A percentile compares a stretch with the other conserved stretches of the same genome.
Evolutionary conservation across 805 yeast genomes (phyloP).

Genomic region (Hanseniaspora opuntiae): DNA sequence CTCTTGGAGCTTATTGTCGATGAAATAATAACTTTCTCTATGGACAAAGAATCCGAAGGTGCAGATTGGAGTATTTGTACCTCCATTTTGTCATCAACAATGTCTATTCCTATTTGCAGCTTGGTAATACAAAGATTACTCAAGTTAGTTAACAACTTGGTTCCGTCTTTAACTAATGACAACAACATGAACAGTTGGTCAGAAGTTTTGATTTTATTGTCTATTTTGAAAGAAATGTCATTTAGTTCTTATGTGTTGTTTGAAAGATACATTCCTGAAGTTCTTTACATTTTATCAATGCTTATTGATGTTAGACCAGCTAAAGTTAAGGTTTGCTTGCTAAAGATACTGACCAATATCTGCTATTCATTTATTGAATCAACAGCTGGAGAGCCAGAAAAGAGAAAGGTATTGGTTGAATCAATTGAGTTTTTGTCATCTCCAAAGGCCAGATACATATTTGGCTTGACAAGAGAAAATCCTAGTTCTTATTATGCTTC

Average conservation of each 20-base stretch:
- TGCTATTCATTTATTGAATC: constrained; percentile 55
- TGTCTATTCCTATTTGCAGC: constrained; percentile 63
- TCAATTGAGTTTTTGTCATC: constrained; percentile 34
- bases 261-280: constrained; percentile 56
- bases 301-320: constrained; percentile 38
- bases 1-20: constrained; percentile 48
- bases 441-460: constrained; percentile 54
- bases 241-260: constrained; percentile 55
- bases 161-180: constrained; percentile 30
- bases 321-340: constrained; percentile 46
- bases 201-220: constrained; percentile 56
- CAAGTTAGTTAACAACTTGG: constrained; percentile 38
- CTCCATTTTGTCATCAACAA: constrained; percentile 47
- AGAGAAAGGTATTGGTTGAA: constrained; percentile 31
- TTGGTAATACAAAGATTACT: constrained; percentile 46
- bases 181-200: constrained; percentile 46
- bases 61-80: constrained; percentile 52
- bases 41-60: constrained; percentile 67
- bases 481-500: constrained; percentile 26
- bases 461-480: constrained; percentile 51
- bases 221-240: constrained; percentile 48
- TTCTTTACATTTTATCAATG: constrained; percentile 52
- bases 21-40: constrained; percentile 59
- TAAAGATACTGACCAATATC: constrained; percentile 49
- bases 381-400: constrained; percentile 33